Conservation (phyloP, 176 grass and related monocot species). For the Oryza australiensis region DNA sequence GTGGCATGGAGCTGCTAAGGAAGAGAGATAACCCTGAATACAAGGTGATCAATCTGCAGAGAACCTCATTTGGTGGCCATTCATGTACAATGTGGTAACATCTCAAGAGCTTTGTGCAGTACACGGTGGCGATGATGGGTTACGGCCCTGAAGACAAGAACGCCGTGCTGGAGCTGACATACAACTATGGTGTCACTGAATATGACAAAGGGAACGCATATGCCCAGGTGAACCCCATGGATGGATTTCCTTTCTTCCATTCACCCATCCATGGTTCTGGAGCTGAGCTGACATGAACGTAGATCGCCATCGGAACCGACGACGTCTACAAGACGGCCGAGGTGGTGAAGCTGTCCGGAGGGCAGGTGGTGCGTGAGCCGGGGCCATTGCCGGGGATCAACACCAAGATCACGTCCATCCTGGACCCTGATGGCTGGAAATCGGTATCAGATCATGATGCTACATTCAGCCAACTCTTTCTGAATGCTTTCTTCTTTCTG, state of each 20-base stretch:
- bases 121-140: conserved; percentile 66
- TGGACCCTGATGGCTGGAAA: conserved; percentile 94
- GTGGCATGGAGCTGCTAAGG: conserved; percentile 62
- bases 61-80: background rate
- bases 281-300: background rate
- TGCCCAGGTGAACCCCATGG: conserved; percentile 41
- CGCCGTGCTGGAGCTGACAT: conserved; percentile 62
- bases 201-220: conserved; percentile 69
- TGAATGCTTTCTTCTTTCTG: background rate
- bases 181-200: conserved; percentile 63
- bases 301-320: conserved; percentile 87
- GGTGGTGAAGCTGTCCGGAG: conserved; percentile 58
- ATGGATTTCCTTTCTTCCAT: background rate
- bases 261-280: too few relatives aligned
- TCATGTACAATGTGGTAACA: background rate
- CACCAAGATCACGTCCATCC: conserved; percentile 77
- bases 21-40: conserved; percentile 63
- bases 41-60: conserved; percentile 48
- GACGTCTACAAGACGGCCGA: conserved; percentile 79
- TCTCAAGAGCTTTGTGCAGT: conserved; percentile 13
- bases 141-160: conserved; percentile 72
- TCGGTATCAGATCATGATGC: conserved; percentile 39
- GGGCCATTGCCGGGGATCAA: conserved; percentile 68
- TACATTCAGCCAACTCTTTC: background rate
- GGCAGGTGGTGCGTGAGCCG: conserved; percentile 61